Conservation (phyloP, 306 rosid genomes). For the Quercus engelmannii region DNA sequence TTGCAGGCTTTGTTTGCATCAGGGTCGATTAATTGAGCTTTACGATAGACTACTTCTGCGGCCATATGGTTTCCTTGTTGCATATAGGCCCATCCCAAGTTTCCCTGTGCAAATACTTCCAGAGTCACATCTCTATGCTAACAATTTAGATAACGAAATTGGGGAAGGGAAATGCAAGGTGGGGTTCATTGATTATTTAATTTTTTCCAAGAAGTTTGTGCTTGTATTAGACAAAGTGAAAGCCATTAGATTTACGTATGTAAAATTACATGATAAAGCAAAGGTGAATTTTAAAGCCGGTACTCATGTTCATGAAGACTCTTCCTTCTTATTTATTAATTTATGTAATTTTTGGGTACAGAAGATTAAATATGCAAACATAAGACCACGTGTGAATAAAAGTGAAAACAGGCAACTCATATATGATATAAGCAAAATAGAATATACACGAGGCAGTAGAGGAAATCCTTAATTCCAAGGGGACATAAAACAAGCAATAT, state of each 20-base stretch:
- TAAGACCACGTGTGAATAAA: no score
- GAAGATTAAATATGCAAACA: no score
- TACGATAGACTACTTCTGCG: conserved; percentile 70
- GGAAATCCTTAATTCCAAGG: background rate
- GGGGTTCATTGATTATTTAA: background rate
- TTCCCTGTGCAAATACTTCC: conserved; percentile 49
- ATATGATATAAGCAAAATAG: background rate
- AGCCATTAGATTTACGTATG: background rate
- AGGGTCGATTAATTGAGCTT: conserved; percentile 79
- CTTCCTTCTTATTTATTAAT: no score
- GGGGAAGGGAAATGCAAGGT: background rate
- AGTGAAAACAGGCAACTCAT: background rate
- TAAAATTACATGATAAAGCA: background rate
- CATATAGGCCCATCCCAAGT: conserved; percentile 98
- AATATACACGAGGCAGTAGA: background rate
- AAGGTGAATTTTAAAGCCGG: background rate
- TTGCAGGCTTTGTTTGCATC: conserved; percentile 90
- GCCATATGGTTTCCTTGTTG: conserved; percentile 58
- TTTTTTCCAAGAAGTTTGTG: background rate
- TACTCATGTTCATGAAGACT: background rate
- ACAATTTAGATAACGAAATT: background rate
- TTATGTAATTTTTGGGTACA: no score
- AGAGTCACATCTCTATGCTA: background rate
- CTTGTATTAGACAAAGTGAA: background rate
- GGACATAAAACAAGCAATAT: background rate